A percentile compares a stretch with the other conserved stretches of the same genome.
Evolutionary conservation across 2,329 filamentous ascomycete genomes (phyloP).

Genomic region (Zymoseptoria crescenta): DNA sequence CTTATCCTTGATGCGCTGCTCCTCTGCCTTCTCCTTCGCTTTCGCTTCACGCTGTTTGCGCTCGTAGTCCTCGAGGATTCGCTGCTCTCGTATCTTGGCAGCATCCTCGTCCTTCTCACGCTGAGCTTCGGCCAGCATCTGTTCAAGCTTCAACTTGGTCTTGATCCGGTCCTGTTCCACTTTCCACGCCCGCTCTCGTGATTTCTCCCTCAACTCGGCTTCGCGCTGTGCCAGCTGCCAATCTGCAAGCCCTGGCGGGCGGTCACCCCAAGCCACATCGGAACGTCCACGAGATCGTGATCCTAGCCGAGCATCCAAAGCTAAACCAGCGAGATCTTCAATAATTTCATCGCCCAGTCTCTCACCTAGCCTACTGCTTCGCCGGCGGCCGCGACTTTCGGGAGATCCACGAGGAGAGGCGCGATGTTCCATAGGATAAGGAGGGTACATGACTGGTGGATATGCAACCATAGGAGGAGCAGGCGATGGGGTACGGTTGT

Average conservation of each 20-base stretch:
- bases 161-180: constrained; percentile 32
- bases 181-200: constrained; percentile 28
- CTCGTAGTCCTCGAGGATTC: constrained; percentile 23
- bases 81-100: constrained; percentile 20
- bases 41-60: constrained; percentile 27
- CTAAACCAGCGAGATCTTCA: constrained; percentile 26
- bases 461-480: constrained; percentile 4
- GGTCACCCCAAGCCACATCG: constrained; percentile 12
- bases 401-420: constrained; percentile 14
- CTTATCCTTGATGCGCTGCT: constrained; percentile 32
- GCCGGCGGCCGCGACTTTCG: constrained; percentile 14
- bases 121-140: constrained; percentile 23
- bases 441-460: constrained; percentile 19
- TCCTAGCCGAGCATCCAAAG: constrained; percentile 26
- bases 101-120: constrained; percentile 29
- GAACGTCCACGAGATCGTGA: constrained; percentile 28
- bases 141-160: constrained; percentile 21
- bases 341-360: constrained; percentile 22
- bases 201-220: constrained; percentile 29
- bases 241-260: constrained; percentile 18
- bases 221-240: constrained; percentile 29
- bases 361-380: constrained; percentile 13
- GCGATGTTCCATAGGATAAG: constrained; percentile 17
- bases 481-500: constrained; percentile 9
- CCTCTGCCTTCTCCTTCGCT: constrained; percentile 33